Evolutionary conservation across 179 eudicot species (phyloP).

Genomic region (Patellifolia procumbens): DNA sequence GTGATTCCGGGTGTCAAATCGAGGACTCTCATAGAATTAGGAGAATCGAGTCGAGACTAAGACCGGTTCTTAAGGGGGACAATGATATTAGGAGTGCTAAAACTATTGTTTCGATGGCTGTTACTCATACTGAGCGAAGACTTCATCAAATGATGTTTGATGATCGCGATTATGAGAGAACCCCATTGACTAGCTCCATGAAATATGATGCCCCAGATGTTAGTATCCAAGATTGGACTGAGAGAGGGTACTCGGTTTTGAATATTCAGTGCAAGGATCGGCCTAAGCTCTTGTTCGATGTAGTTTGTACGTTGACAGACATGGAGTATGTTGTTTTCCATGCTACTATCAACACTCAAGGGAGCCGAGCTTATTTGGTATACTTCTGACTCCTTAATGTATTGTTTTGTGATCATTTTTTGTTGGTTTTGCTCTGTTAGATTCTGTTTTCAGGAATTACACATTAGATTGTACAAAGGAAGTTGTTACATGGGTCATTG

Average conservation of each 20-base stretch:
- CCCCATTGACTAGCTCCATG: conserved; percentile 27
- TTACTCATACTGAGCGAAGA: conserved; percentile 75
- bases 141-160: conserved; percentile 90
- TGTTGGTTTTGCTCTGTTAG: conserved; percentile 2
- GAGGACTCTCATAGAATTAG: conserved; percentile 56
- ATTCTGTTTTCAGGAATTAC: conserved; percentile 62
- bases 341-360: conserved; percentile 69
- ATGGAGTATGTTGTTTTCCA: conserved; percentile 88
- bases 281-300: conserved; percentile 79
- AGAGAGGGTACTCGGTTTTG: conserved; percentile 75
- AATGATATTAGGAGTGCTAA: conserved; percentile 73
- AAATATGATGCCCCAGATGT: conserved; percentile 47
- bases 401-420: conserved; percentile 2
- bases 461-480: no score
- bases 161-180: conserved; percentile 77
- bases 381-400: neutral
- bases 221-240: conserved; percentile 64
- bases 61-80: conserved; percentile 78
- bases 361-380: conserved; percentile 60
- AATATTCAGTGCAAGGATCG: conserved; percentile 75
- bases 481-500: no score
- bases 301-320: conserved; percentile 83
- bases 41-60: conserved; percentile 55
- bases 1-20: conserved; percentile 61
- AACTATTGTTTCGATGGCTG: conserved; percentile 59